Percentiles rank a stretch among this genome's conserved stretches.
These are phyloP conservation scores for Pilatotrama ljubarskyi DNA, from an alignment of 768 basidiomycete genomes.

Conservation along the genomic window DNA sequence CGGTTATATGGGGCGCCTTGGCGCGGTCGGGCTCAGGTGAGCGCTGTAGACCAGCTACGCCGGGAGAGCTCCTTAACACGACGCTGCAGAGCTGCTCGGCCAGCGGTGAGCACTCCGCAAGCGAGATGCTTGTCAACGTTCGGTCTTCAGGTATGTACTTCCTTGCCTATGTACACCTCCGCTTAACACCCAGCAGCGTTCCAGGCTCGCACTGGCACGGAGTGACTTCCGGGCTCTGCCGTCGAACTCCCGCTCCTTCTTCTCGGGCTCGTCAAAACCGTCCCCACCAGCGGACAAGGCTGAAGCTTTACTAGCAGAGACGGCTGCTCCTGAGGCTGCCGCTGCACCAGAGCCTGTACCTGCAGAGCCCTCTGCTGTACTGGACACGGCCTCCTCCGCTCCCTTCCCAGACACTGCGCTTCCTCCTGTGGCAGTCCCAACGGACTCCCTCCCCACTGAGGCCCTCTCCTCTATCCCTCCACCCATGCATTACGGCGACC, in stretches of 20 bases:
- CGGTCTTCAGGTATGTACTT: slow-evolving; percentile 13
- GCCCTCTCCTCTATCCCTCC: slow-evolving; percentile 23
- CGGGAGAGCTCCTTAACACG: not conserved
- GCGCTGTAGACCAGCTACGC: not conserved
- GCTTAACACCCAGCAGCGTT: not conserved
- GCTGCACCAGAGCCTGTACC: slow-evolving; percentile 4
- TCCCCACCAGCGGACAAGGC: not conserved
- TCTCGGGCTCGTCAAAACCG: slow-evolving; percentile 15
- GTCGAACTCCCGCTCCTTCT: slow-evolving; percentile 1
- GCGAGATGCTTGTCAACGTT: slow-evolving; percentile 15
- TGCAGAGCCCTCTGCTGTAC: slow-evolving; percentile 13
- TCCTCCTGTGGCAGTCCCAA: slow-evolving; percentile 6
- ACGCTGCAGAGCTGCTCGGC: slow-evolving; percentile 6
- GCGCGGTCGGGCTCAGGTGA: slow-evolving; percentile 14
- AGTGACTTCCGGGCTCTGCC: slow-evolving; percentile 5
- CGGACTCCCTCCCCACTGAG: slow-evolving; percentile 16
- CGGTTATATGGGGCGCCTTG: slow-evolving; percentile 15
- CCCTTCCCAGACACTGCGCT: slow-evolving; percentile 10
- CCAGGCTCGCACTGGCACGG: not conserved
- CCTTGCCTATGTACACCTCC: not conserved
- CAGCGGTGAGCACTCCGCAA: slow-evolving; percentile 5
- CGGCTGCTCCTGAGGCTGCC: not conserved
- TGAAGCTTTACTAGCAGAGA: not conserved
- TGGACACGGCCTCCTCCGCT: slow-evolving; percentile 3
- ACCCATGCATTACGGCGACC: slow-evolving; percentile 69